phyloP scores from a whole-genome alignment of 768 basidiomycete species.

The Lactarius vividus region DNA sequence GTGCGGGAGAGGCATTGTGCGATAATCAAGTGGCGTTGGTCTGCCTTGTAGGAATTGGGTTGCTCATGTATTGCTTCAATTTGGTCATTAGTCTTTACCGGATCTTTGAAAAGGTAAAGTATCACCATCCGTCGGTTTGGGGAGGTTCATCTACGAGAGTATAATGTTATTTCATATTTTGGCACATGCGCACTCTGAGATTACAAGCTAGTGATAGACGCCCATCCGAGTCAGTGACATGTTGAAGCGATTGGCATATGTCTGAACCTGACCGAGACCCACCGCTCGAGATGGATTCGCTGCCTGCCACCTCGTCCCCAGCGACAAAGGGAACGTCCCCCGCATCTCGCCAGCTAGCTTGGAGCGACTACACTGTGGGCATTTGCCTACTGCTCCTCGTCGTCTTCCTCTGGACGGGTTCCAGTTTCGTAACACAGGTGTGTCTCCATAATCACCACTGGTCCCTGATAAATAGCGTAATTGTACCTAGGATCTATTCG shows the following conservation, averaged over 20 bases:
- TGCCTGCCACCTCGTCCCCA: slow-evolving; percentile 5
- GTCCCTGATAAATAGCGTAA: slow-evolving; percentile 6
- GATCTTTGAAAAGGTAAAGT: slow-evolving; percentile 89
- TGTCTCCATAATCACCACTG: not conserved
- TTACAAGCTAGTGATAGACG: not conserved
- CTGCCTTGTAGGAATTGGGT: slow-evolving; percentile 70
- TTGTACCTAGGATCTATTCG: slow-evolving; percentile 42
- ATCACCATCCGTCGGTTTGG: slow-evolving; percentile 39
- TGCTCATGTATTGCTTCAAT: slow-evolving; percentile 79
- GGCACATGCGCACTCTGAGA: not conserved
- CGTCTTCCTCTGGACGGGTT: slow-evolving; percentile 84
- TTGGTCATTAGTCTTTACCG: slow-evolving; percentile 82
- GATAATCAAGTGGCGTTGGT: slow-evolving; percentile 75
- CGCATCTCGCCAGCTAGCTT: slow-evolving; percentile 7
- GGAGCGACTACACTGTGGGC: slow-evolving; percentile 51
- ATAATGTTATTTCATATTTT: not conserved
- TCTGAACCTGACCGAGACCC: slow-evolving; percentile 8
- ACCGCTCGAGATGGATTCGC: slow-evolving; percentile 25
- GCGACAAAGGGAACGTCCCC: slow-evolving; percentile 10
- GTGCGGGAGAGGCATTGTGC: slow-evolving; percentile 61
- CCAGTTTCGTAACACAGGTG: slow-evolving; percentile 86
- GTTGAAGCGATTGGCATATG: not conserved
- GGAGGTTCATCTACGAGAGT: not conserved
- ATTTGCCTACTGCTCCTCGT: slow-evolving; percentile 70
- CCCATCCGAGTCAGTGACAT: not conserved